Evolutionary conservation across 768 basidiomycete species (phyloP), one percentile per base, ranked within the genome.

Genomic region (Ramaria sp.): DNA sequence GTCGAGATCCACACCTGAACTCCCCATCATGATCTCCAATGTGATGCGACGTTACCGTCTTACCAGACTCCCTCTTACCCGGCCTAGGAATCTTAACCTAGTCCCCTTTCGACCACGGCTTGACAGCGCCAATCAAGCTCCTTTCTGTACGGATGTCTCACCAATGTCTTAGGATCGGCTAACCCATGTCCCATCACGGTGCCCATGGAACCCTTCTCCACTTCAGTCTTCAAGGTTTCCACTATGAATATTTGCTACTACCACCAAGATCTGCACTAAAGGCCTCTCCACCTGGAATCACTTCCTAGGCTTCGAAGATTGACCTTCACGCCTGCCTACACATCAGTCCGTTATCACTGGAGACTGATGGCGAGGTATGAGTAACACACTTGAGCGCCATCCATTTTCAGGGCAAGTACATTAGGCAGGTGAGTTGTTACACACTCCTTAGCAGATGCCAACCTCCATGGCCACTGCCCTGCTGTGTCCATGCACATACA

Each of bases 221-320:
- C 83, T 84, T 84, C 83, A 84, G 83, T 84, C 83, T 81, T 83
- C 82, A 80, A 84, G 81, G 83, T 76, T 84, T 82, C 82, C 82
- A 82, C 79, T 83, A n/a, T 81, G 83, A 83, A 81, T 84, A 85
- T 84, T 84, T 84, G 84, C 83, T 85, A 85, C 84, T 84, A 81
- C 82, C 81, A 85, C 84, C 82, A 83, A 84, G 83, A 86, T 84
- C 83, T 84, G 82, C 81, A 82, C 83, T 83, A 83, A 79, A 79
- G 83, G 82, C 81, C 72, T 81, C 80, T 84, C 73, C 77, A 82
- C 77, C 77, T 76, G 75, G 78, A 75, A 80, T 84, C 73, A 74
- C 83, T 80, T 78, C 82, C 80, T 75, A 82, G 78, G 79, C 82
- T 85, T 84, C 82, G n/a, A 80, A 81, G 80, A 82, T 78, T 69